These are phyloP conservation scores for Ogataea wickerhamii DNA, from an alignment of 805 yeast genomes.

Conservation along the genomic window DNA sequence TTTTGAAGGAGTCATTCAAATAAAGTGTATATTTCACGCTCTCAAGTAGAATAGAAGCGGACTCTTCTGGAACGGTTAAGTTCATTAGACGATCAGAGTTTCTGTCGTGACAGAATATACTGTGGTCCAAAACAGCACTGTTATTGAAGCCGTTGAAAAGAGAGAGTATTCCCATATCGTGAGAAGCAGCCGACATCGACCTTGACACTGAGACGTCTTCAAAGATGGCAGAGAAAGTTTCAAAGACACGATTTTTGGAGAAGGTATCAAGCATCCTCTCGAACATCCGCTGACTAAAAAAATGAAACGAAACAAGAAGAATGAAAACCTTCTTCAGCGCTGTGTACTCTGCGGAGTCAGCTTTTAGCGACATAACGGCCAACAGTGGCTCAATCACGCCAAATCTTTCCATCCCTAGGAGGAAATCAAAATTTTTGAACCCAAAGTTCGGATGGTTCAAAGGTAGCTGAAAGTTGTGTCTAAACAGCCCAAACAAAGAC, in stretches of 20 bases:
- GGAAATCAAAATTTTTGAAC: conserved; percentile 25
- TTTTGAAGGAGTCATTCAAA: conserved; percentile 4
- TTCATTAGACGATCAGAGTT: conserved; percentile 7
- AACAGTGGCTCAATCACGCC: conserved; percentile 13
- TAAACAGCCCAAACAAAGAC: conserved; percentile 19
- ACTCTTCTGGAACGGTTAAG: conserved; percentile 7
- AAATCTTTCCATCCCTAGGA: conserved; percentile 13
- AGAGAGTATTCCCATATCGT: conserved; percentile 10
- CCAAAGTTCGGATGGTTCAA: conserved; percentile 22
- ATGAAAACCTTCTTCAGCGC: conserved; percentile 21
- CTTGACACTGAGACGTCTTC: background rate
- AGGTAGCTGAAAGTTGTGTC: conserved; percentile 28
- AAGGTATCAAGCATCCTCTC: conserved; percentile 10
- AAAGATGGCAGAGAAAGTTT: conserved; percentile 11
- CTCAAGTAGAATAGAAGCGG: conserved; percentile 4
- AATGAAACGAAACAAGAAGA: conserved; percentile 21
- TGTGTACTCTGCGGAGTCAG: conserved; percentile 16
- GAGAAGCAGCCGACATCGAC: too few relatives aligned
- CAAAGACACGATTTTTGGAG: conserved; percentile 7
- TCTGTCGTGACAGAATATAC: conserved; percentile 19
- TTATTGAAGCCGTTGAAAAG: conserved; percentile 19
- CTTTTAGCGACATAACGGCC: conserved; percentile 9
- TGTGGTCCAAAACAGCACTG: conserved; percentile 19
- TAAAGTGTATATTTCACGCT: conserved; percentile 9
- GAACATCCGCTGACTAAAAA: conserved; percentile 18